Base-by-base conservation (phyloP, 805 yeast genomes). In the Danielozyma ontarioensis region DNA sequence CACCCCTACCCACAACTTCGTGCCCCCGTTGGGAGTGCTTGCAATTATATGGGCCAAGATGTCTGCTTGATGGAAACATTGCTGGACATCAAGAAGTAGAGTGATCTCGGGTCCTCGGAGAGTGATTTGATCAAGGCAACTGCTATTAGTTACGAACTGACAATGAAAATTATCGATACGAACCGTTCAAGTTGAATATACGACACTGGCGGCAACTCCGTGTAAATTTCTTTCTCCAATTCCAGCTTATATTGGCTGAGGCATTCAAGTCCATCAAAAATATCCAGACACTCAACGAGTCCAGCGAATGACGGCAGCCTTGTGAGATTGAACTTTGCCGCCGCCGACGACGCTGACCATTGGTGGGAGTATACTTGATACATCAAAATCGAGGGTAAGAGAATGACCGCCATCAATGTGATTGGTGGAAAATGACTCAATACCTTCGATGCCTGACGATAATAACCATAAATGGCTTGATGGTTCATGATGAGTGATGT, bases 11-110 rank as follows among this genome's bases (percentile, higher is more conserved):
- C 25, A 19, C 42, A 40, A 39, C 13, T 36, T 41, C 4, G n/a
- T n/a, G n/a, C n/a, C n/a, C n/a, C n/a, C n/a, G n/a, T n/a, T n/a
- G n/a, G n/a, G n/a, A n/a, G n/a, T n/a, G n/a, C n/a, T n/a, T n/a
- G n/a, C n/a, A n/a, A n/a, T n/a, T n/a, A n/a, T n/a, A n/a, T n/a
- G n/a, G n/a, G n/a, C n/a, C n/a, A n/a, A n/a, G n/a, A n/a, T n/a
- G n/a, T n/a, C n/a, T n/a, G 50, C 45, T 17, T 53, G 52, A 32
- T 50, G 48, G 27, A 44, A 47, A 34, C 63, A 57, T 14, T 41
- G 38, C 29, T 55, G 61, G 22, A 55, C 37, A 22, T 42, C 44
- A 17, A 51, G 38, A 13, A 53, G 29, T 4, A 55, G 25, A 15
- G 48, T 39, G 3, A 51, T 31, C 31, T 54, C 62, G 25, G 32